Evolutionary conservation across 495 filamentous ascomycete species (phyloP).

Genomic region (Penicillium angulare): DNA sequence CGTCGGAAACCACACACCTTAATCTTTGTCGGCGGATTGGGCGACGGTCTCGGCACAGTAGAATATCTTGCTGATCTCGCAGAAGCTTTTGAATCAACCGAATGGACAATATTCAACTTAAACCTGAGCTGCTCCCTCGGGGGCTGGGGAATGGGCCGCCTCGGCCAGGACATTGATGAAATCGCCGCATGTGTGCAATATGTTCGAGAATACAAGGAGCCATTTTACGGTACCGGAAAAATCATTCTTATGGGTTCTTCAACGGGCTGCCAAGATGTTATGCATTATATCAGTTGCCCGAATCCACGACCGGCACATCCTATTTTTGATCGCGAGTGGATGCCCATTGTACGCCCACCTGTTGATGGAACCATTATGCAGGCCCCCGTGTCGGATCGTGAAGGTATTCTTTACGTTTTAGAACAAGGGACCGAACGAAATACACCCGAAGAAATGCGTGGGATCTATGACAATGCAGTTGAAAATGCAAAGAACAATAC

Average conservation of each 20-base stretch:
- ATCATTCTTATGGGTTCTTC: conserved; percentile 68
- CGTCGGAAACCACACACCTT: conserved; percentile 26
- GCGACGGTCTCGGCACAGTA: conserved; percentile 67
- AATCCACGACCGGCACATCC: conserved; percentile 34
- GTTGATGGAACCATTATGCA: conserved; percentile 85
- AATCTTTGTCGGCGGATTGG: conserved; percentile 46
- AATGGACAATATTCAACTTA: conserved; percentile 57
- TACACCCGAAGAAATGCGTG: conserved; percentile 24
- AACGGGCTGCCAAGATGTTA: conserved; percentile 79
- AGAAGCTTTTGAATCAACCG: conserved; percentile 46
- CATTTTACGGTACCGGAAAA: conserved; percentile 23
- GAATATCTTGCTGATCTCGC: conserved; percentile 51
- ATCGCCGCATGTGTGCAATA: conserved; percentile 64
- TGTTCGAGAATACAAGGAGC: conserved; percentile 43
- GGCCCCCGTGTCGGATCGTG: conserved; percentile 75
- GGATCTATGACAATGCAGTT: conserved; percentile 30
- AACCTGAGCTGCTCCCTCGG: conserved; percentile 60
- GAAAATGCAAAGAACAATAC: conserved; percentile 21
- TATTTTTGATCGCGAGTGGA: conserved; percentile 28
- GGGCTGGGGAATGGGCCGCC: conserved; percentile 65
- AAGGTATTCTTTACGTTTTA: conserved; percentile 53
- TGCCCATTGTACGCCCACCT: conserved; percentile 27
- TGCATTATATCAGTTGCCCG: conserved; percentile 62
- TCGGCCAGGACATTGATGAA: conserved; percentile 67
- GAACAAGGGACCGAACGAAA: conserved; percentile 30